Evolutionary conservation across 805 yeast species (phyloP), one percentile per base, ranked within the genome.

Genomic region (Pichia cabralensis): DNA sequence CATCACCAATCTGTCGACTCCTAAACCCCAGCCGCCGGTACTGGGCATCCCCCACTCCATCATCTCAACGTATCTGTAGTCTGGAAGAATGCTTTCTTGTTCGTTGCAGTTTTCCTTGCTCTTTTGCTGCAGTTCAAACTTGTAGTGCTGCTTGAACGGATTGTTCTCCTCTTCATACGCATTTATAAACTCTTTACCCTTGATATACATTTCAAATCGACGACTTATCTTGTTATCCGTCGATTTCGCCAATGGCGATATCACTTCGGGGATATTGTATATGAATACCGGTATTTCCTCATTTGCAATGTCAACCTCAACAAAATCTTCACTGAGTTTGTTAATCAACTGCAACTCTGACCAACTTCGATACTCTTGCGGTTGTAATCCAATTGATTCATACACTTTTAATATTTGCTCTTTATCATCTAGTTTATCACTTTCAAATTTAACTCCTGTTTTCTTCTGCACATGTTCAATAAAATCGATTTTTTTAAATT

Each of bases 21-120:
- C 99, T 40, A 94, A 61, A 1, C 98, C 99, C 83, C 96, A 83
- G 0, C 99, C 99, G 2, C 95, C 97, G 3, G 96, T 89, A 1
- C 98, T 98, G 3, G 97, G 96, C 61, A 92, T 69, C 1, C 95
- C 97, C 69, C 79, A 83, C 51, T 84, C 89, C 88, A 92, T 76
- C 12, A 78, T 71, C 28, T 71, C 67, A 1, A 86, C 72, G 52
- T 74, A 92, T 31, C 65, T 65, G 48, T 71, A 59, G 53, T 92
- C 98, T 0, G 94, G 83, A 0, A 79, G 52, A 24, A 80, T 61
- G 5, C 76, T 56, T 40, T 85, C 95, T 5, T 50, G 46, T 47
- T 82, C 94, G 4, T 67, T 57, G n/a, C n/a, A n/a, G 7, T 62
- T 60, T 2, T 54, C 58, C 33, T 71, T 71, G 22, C 69, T 58